These are phyloP conservation scores for Talaromyces sp. DNA, from an alignment of 2,329 filamentous ascomycete genomes.

Conservation along the genomic window DNA sequence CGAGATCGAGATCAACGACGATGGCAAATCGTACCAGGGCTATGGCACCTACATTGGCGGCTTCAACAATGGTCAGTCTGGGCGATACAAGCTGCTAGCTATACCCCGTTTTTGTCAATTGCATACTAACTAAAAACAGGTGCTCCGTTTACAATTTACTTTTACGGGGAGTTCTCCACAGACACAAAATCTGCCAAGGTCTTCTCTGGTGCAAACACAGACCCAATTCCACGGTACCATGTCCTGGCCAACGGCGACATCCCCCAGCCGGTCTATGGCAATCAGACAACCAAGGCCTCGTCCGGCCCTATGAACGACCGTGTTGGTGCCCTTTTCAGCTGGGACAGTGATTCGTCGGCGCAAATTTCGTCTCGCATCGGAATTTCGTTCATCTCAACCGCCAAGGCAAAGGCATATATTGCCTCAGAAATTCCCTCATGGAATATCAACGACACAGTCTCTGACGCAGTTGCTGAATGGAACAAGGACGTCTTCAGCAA, in stretches of 20 bases:
- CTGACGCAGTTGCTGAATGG: slow-evolving; percentile 53
- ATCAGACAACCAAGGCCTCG: slow-evolving; percentile 46
- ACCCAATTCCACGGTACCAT: slow-evolving; percentile 26
- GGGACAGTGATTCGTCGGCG: slow-evolving; percentile 45
- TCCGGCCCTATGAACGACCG: slow-evolving; percentile 49
- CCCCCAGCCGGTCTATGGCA: slow-evolving; percentile 50
- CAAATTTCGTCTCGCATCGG: slow-evolving; percentile 57
- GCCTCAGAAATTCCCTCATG: slow-evolving; percentile 60
- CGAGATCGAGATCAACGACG: slow-evolving; percentile 31
- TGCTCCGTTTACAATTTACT: slow-evolving; percentile 38
- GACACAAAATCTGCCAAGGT: slow-evolving; percentile 27
- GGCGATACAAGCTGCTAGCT: not conserved
- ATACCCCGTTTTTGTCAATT: too few relatives aligned
- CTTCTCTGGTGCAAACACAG: slow-evolving; percentile 33
- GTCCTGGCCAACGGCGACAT: slow-evolving; percentile 56
- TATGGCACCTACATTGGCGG: slow-evolving; percentile 44
- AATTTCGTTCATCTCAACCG: slow-evolving; percentile 60
- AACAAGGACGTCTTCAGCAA: slow-evolving; percentile 48
- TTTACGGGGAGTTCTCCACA: slow-evolving; percentile 40
- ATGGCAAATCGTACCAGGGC: slow-evolving; percentile 39
- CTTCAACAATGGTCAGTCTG: slow-evolving; percentile 34
- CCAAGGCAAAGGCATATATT: slow-evolving; percentile 60
- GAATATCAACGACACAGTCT: slow-evolving; percentile 50
- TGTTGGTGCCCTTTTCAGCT: slow-evolving; percentile 55
- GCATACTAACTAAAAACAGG: slow-evolving; percentile 15